A percentile compares a stretch with the other conserved stretches of the same genome.
These are phyloP conservation scores for Fusarium bactridioides DNA, from an alignment of 2,329 filamentous ascomycete genomes.

Conservation along the genomic window DNA sequence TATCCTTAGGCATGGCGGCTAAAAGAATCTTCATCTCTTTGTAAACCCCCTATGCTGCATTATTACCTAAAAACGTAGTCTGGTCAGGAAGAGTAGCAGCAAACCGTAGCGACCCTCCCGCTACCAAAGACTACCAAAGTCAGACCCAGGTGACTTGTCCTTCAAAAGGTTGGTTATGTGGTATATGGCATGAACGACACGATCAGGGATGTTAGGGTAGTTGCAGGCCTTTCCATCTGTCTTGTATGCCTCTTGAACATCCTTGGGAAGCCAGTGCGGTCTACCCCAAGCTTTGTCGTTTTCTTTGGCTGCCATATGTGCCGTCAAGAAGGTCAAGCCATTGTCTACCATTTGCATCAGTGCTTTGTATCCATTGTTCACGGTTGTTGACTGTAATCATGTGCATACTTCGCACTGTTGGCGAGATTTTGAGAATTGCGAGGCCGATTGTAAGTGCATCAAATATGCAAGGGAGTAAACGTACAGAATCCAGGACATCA, in stretches of 20 bases:
- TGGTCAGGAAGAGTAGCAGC: too few relatives aligned
- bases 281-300: neutral
- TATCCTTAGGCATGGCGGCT: too few relatives aligned
- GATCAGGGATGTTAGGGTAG: neutral
- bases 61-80: too few relatives aligned
- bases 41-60: too few relatives aligned
- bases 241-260: neutral
- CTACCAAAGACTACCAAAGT: neutral
- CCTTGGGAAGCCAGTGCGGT: neutral
- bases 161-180: neutral
- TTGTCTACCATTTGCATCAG: too few relatives aligned
- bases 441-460: neutral
- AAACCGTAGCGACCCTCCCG: neutral
- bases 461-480: neutral
- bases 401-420: too few relatives aligned
- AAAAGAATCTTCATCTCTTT: too few relatives aligned
- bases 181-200: neutral
- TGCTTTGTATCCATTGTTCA: neutral
- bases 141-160: neutral
- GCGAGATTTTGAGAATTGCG: too few relatives aligned
- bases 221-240: neutral
- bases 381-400: neutral
- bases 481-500: neutral
- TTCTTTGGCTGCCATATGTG: too few relatives aligned
- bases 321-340: too few relatives aligned